These are phyloP conservation scores for Yamadazyma sp. DNA, from an alignment of 805 yeast species.

Conservation along the genomic window DNA sequence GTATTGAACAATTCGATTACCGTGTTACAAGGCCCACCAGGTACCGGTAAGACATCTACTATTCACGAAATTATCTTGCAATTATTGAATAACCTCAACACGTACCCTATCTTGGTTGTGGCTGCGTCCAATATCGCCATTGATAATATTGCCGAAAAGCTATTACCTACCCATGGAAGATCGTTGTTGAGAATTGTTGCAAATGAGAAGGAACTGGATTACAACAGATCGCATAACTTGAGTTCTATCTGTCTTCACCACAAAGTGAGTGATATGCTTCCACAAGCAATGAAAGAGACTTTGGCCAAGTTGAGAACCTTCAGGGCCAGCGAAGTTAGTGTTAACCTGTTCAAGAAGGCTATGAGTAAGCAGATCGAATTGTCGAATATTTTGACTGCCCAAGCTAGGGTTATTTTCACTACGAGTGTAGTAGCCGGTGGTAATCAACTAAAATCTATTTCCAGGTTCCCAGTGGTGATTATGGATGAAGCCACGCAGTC, in stretches of 20 bases:
- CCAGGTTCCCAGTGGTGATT: conserved; percentile 62
- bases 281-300: conserved; percentile 44
- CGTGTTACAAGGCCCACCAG: conserved; percentile 62
- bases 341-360: conserved; percentile 51
- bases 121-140: conserved; percentile 78
- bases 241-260: conserved; percentile 64
- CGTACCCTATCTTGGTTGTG: conserved; percentile 66
- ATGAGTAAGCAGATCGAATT: conserved; percentile 44
- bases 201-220: conserved; percentile 59
- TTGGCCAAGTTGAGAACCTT: conserved; percentile 44
- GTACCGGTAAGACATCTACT: conserved; percentile 51
- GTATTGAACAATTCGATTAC: conserved; percentile 52
- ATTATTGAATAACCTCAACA: conserved; percentile 51
- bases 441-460: conserved; percentile 54
- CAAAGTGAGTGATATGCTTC: conserved; percentile 51
- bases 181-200: conserved; percentile 60
- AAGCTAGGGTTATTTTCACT: conserved; percentile 68
- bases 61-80: conserved; percentile 49
- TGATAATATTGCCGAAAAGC: conserved; percentile 72
- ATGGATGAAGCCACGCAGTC: conserved; percentile 82
- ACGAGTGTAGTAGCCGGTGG: conserved; percentile 76
- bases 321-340: conserved; percentile 33
- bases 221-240: conserved; percentile 55
- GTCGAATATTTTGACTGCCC: conserved; percentile 52
- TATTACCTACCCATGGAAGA: conserved; percentile 49